Base-by-base conservation (phyloP, 192 early-diverging fungal genomes). In the Coemansia sp. region DNA sequence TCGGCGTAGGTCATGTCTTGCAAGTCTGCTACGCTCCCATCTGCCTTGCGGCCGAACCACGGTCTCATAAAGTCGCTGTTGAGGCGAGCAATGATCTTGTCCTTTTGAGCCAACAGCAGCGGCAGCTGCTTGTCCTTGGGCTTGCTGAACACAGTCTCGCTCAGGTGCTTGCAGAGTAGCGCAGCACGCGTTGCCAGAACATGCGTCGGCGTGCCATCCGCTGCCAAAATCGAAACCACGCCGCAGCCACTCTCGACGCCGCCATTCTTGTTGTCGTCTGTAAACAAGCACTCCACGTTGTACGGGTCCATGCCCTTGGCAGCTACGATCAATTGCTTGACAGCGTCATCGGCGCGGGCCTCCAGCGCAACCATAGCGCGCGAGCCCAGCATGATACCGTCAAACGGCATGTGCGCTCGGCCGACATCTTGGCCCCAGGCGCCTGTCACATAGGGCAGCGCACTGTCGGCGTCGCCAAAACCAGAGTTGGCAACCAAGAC, bases 1-100 rank as follows among this genome's bases (percentile, higher is more conserved):
- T 97, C 92, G 55, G 85, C 83, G 73, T 98, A 98, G 20, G 95
- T 97, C 95, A 98, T 96, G 40, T 95, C 93, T 66, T 90, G 84
- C 41, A 98, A 85, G 67, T 95, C 93, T 34, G 88, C 90, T 55
- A 88, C 80, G 9, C 71, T 68, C 20, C 92, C 91, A 65, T 88
- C 83, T 13, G 86, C 82, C 85, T 92, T 92, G 72, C 85, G 81
- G 89, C 92, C 95, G 72, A 98, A 97, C 97, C 97, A 98, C 38
- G 93, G 92, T 82, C 96, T 94, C 85, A 95, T 94, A 84, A 89
- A 95, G 78, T 98, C 94, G 39, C 80, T 87, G 78, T 95, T 95
- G 43, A 98, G 86, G 13, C 91, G 88, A 63, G 88, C 75, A 69
- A 96, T 92, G 27, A 98, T 92, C 73, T 96, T 92, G 43, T 92